Evolutionary conservation across 208 protist genomes (phyloP), one percentile per base, ranked within the genome.

Genomic region (Wallacemonas sp.): DNA sequence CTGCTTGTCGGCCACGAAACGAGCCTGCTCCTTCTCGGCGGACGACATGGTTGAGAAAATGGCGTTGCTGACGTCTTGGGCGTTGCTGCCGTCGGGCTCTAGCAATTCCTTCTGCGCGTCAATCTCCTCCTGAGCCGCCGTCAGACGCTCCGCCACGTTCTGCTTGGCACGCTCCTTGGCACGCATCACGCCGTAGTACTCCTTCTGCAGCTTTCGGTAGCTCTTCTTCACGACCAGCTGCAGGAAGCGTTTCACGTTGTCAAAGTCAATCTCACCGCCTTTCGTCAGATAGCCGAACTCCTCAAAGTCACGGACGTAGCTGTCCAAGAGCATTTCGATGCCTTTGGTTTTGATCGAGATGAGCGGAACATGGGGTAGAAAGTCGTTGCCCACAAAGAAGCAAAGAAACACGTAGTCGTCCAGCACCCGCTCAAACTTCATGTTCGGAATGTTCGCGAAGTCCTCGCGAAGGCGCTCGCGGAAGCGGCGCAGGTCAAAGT

Each of bases 381-480:
- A 99, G 80, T 99, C 99, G 72, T 99, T 99, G 28, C 99, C 99
- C 30, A 98, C 93, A 62, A 99, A 98, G 76, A 99, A 99, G 84
- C 97, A 99, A 2, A 99, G 71, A 58, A 99, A 99, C 26, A 99
- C 86, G 77, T 99, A 99, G 77, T 99, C 99, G 70, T 99, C 98
- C 12, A 99, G 68, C 1, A 99, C 77, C 19, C 98, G 75, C 79
- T 99, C 98, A 51, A 99, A 96, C 68, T 98, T 69, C 72, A 91
- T 97, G n/a, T 85, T 62, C 15, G 30, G 31, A 54, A 96, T 81
- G 59, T 66, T 64, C 21, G 53, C 61, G 62, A 99, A 98, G 53
- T 97, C 92, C 33, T 77, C 67, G 54, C 58, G 65, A 21, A 98
- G 77, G 51, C 66, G 68, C 64, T 82, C 64, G 44, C 93, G 87